Evolutionary conservation across 2,329 filamentous ascomycete genomes (phyloP), one percentile per base, ranked within the genome.

Genomic region (Microdochium paspali): DNA sequence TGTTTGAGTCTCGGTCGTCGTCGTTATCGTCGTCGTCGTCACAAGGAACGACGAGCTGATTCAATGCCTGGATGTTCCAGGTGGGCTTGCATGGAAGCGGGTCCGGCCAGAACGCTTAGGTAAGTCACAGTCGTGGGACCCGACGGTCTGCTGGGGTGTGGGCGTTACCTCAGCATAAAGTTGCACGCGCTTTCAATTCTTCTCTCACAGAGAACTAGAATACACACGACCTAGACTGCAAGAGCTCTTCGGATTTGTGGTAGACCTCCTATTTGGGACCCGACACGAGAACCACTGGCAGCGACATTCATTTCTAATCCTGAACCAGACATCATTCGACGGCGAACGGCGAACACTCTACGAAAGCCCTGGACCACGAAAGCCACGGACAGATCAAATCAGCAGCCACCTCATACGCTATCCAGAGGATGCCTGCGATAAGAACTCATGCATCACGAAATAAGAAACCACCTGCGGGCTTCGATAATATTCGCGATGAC

Each of bases 401-500:
- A n/a, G n/a, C n/a, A n/a, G n/a, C n/a, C n/a, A n/a, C n/a, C n/a
- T n/a, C n/a, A n/a, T n/a, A n/a, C n/a, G n/a, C n/a, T 28, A 28
- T 12, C 13, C 35, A 40, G 10, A 64, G 24, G 23, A 91, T 93
- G 88, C 87, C 87, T 45, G 80, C 87, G 47, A 82, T 91, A 56
- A 79, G 88, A 51, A 51, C 61, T 48, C 84, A 84, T 55, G 75
- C 82, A 44, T 84, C 82, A 52, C 87, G 86, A 68, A 80, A 84
- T 62, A 93, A 91, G 72, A 81, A 87, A 46, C 87, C 88, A 43
- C 88, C 88, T 46, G 86, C 87, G 47, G 88, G 88, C 66, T 94
- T 93, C 73, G 82, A 84, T 61, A 88, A 94, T 63, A 88, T 94
- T 66, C 87, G 91, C 66, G 85, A 90, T 62, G 88, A 89, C 57